These are phyloP conservation scores for Pseudovirgaria hyperparasitica DNA, from an alignment of 2,329 filamentous ascomycete genomes.

Conservation along the genomic window DNA sequence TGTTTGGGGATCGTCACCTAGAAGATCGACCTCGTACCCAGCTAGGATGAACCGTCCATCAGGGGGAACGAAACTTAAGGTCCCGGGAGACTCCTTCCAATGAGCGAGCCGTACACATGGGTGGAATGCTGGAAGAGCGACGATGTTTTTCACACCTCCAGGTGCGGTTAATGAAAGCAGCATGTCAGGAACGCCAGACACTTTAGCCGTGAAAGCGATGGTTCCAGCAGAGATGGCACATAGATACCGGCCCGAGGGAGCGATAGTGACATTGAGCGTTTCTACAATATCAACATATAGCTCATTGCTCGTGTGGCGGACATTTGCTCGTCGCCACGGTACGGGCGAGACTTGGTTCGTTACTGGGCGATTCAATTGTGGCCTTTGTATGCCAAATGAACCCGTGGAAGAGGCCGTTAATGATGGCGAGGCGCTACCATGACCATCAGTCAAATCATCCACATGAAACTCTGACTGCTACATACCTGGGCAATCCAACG, in stretches of 20 bases:
- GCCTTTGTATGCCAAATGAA: conserved; percentile 14
- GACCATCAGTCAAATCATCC: not conserved
- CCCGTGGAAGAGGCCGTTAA: conserved; percentile 12
- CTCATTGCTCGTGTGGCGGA: conserved; percentile 92
- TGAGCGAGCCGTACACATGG: conserved; percentile 83
- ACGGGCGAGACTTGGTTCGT: conserved; percentile 39
- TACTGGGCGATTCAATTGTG: conserved; percentile 10
- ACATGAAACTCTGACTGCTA: not conserved
- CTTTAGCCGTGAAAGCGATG: conserved; percentile 88
- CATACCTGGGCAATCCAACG: conserved; percentile 67
- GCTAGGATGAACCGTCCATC: conserved; percentile 89
- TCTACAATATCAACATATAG: conserved; percentile 94
- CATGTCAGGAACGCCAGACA: conserved; percentile 90
- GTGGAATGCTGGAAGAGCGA: conserved; percentile 89
- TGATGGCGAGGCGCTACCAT: conserved; percentile 18
- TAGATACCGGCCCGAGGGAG: conserved; percentile 78
- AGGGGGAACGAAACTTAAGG: conserved; percentile 90
- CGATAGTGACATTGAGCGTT: conserved; percentile 73
- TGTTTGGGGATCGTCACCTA: conserved; percentile 58
- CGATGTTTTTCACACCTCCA: conserved; percentile 53
- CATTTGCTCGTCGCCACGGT: conserved; percentile 84
- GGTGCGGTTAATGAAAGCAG: conserved; percentile 66
- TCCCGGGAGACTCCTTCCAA: conserved; percentile 80
- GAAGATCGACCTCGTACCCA: conserved; percentile 84
- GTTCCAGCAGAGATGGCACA: conserved; percentile 82